Base-by-base conservation (phyloP, 345 rosid genomes). In the Laguncularia racemosa region DNA sequence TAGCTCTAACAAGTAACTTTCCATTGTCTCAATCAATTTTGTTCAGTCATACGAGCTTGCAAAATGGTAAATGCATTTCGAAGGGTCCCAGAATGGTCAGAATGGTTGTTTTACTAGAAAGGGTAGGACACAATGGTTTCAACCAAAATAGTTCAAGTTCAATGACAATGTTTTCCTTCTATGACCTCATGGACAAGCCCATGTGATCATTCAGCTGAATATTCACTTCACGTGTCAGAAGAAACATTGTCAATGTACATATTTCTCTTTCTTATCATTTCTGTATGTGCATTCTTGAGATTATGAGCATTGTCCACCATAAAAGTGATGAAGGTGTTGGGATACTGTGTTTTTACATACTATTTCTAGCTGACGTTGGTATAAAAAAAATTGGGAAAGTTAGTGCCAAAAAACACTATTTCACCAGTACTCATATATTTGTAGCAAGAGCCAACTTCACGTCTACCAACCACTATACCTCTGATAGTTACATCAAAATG, bases 171-270 rank as follows among this genome's bases (percentile, higher is more conserved):
- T 28, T 17, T 50, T 9, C 6, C 28, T 26, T 2, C 46, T 52
- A n/a, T 12, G 9, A 33, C 23, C 21, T 52, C 38, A 26, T 21
- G 53, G 58, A 52, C 59, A 33, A 15, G 14, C 46, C 49, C 63
- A 58, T 58, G 63, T 58, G 63, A 63, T 46, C 59, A n/a, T 47
- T 55, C 14, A 38, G 26, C 40, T 46, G 13, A 47, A 47, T 20
- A 47, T 48, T 38, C 52, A 45, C 43, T 8, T 15, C 45, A 47
- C 16, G n/a, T 11, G 16, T 16, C 18, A 47, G n/a, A 13, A 14
- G 16, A 47, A 33, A 33, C 28, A 23, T 23, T 23, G 28, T 23
- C 5, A 0, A 23, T 23, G 28, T 23, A 23, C 28, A 23, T 23
- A 23, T 23, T 23, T 23, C 28, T 6, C 28, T 23, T 23, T 23